Evolutionary conservation across 1,139 yeast genomes (phyloP).

Genomic region (Debaryomyces psychrophilus): DNA sequence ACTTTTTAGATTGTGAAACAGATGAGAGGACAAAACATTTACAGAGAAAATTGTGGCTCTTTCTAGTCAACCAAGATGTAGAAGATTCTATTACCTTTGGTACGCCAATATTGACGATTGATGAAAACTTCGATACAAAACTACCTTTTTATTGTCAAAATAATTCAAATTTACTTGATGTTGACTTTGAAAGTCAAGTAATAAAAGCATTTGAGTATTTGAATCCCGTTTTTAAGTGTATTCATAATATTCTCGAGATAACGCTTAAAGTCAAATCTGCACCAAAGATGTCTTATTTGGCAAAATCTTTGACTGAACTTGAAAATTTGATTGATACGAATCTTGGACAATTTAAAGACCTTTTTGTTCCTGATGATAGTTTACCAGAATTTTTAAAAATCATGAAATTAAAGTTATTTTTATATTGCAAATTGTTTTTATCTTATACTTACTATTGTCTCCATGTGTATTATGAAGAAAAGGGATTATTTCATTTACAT

Average conservation of each 20-base stretch:
- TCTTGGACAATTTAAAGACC: background rate
- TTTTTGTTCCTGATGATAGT: background rate
- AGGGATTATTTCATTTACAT: slow-evolving; percentile 18
- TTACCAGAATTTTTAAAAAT: slow-evolving; percentile 9
- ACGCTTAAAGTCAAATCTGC: background rate
- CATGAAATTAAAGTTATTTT: slow-evolving; percentile 12
- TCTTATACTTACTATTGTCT: slow-evolving; percentile 21
- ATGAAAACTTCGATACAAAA: slow-evolving; percentile 21
- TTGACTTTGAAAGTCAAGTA: background rate
- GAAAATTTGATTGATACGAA: background rate
- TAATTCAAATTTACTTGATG: background rate
- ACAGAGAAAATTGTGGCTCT: slow-evolving; percentile 24
- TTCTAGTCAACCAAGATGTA: slow-evolving; percentile 19
- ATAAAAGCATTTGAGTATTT: background rate
- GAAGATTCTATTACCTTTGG: slow-evolving; percentile 19
- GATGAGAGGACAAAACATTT: slow-evolving; percentile 15
- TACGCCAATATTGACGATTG: slow-evolving; percentile 17
- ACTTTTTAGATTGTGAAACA: slow-evolving; percentile 5
- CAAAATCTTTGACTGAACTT: background rate
- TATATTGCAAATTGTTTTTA: slow-evolving; percentile 17
- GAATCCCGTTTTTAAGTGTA: background rate
- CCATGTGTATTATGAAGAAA: slow-evolving; percentile 21
- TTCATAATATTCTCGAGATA: background rate
- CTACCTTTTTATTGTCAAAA: slow-evolving; percentile 16
- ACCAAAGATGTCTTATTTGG: background rate